These are phyloP conservation scores for Trifolium fragiferum DNA, from an alignment of 306 rosid genomes.

Conservation along the genomic window DNA sequence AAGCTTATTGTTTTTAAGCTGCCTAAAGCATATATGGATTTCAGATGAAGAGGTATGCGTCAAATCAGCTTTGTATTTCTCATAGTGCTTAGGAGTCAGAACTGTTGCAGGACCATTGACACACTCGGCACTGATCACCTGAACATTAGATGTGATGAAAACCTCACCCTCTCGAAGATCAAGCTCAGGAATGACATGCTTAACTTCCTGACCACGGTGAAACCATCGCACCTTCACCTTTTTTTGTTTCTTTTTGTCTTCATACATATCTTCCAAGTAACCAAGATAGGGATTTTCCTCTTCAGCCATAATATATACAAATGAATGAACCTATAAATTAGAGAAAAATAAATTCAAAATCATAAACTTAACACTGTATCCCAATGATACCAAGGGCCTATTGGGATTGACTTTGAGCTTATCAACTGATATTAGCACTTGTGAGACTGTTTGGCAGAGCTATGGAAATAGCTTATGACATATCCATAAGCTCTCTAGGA, in stretches of 20 bases:
- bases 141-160: slow-evolving; percentile 82
- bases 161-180: slow-evolving; percentile 73
- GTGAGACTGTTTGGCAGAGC: background rate
- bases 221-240: slow-evolving; percentile 87
- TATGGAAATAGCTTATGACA: background rate
- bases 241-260: slow-evolving; percentile 75
- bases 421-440: background rate
- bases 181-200: slow-evolving; percentile 57
- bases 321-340: slow-evolving; percentile 73
- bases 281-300: slow-evolving; percentile 71
- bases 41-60: slow-evolving; percentile 52
- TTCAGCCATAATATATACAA: slow-evolving; percentile 77
- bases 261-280: slow-evolving; percentile 92
- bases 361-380: background rate
- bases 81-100: slow-evolving; percentile 79
- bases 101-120: slow-evolving; percentile 79
- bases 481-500: background rate
- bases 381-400: background rate
- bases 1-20: slow-evolving; percentile 64
- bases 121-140: slow-evolving; percentile 83
- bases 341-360: slow-evolving; percentile 38
- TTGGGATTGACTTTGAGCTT: background rate
- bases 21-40: slow-evolving; percentile 67
- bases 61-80: slow-evolving; percentile 52
- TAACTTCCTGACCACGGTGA: slow-evolving; percentile 69